phyloP scores from a whole-genome alignment of 108 stramenopile species.

The Schizochytrium sp. region DNA sequence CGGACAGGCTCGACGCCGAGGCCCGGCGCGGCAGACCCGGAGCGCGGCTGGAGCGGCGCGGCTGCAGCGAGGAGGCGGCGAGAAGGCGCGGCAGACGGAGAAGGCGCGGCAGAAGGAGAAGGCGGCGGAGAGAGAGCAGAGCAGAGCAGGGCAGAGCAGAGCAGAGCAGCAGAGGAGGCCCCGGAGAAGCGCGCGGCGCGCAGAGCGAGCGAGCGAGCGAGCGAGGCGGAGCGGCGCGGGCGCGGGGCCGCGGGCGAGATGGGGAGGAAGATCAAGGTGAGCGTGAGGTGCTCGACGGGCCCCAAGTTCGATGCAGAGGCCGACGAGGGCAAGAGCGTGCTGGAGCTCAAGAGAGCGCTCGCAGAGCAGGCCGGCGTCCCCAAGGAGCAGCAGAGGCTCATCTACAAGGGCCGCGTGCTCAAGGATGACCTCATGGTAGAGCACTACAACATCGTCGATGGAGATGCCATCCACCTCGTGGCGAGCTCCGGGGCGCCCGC shows the following conservation, averaged over 20 bases:
- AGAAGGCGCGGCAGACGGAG: too few species aligned
- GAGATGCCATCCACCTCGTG: background rate
- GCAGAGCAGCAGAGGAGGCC: too few species aligned
- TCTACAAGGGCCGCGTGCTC: slow-evolving; percentile 86
- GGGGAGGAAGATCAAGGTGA: slow-evolving; percentile 15
- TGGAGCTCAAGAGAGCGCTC: slow-evolving; percentile 33
- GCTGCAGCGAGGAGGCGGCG: too few species aligned
- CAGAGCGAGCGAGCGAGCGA: too few species aligned
- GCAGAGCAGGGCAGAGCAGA: too few species aligned
- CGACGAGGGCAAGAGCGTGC: slow-evolving; percentile 24
- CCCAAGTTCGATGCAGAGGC: slow-evolving; percentile 20
- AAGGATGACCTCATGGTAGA: slow-evolving; percentile 63
- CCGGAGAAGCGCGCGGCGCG: too few species aligned
- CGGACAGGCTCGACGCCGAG: too few species aligned
- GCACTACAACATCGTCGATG: slow-evolving; percentile 39
- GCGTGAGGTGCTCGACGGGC: slow-evolving; percentile 29
- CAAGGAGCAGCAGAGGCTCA: slow-evolving; percentile 67
- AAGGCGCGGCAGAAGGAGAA: too few species aligned
- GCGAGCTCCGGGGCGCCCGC: background rate
- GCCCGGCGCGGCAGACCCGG: too few species aligned
- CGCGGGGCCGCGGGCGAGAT: background rate
- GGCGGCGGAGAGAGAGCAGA: too few species aligned
- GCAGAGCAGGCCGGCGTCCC: slow-evolving; percentile 29
- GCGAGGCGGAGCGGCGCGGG: too few species aligned
- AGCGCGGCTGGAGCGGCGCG: too few species aligned